These are phyloP conservation scores for Candida anglica DNA, from an alignment of 805 yeast genomes.

Conservation along the genomic window DNA sequence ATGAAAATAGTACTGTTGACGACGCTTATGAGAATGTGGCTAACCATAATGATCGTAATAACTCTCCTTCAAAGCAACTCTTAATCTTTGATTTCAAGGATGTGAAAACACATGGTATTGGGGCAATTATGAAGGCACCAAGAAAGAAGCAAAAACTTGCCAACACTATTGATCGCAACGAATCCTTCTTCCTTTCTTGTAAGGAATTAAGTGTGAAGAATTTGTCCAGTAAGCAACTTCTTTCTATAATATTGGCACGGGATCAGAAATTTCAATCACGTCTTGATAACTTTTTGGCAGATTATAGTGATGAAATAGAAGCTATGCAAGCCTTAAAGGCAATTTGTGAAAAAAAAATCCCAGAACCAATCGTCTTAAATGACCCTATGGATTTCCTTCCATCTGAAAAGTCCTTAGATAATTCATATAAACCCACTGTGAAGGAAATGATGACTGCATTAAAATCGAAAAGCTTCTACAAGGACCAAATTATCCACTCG, in stretches of 20 bases:
- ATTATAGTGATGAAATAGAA: not conserved
- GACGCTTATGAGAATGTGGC: constrained; percentile 56
- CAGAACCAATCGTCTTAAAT: constrained; percentile 43
- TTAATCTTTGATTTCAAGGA: constrained; percentile 77
- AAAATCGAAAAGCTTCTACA: constrained; percentile 47
- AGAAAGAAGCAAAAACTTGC: constrained; percentile 16
- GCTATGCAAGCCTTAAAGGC: constrained; percentile 39
- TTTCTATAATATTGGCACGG: constrained; percentile 55
- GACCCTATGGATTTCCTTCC: constrained; percentile 45
- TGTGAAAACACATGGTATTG: constrained; percentile 51
- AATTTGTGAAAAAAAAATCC: constrained; percentile 37
- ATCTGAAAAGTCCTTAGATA: constrained; percentile 8
- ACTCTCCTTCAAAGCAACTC: constrained; percentile 43
- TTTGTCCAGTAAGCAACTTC: constrained; percentile 54
- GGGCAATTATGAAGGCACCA: constrained; percentile 23
- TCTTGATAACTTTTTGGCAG: constrained; percentile 11
- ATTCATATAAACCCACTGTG: constrained; percentile 30
- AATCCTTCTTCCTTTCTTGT: constrained; percentile 23
- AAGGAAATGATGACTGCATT: constrained; percentile 48
- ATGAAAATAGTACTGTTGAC: constrained; percentile 26
- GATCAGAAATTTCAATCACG: constrained; percentile 43
- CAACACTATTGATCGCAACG: constrained; percentile 7
- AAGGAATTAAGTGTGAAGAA: constrained; percentile 47
- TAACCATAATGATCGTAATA: constrained; percentile 48
- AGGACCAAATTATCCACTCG: constrained; percentile 56